These are phyloP conservation scores for Magnusiomyces clavatus DNA, from an alignment of 1,139 yeast species.

Conservation along the genomic window DNA sequence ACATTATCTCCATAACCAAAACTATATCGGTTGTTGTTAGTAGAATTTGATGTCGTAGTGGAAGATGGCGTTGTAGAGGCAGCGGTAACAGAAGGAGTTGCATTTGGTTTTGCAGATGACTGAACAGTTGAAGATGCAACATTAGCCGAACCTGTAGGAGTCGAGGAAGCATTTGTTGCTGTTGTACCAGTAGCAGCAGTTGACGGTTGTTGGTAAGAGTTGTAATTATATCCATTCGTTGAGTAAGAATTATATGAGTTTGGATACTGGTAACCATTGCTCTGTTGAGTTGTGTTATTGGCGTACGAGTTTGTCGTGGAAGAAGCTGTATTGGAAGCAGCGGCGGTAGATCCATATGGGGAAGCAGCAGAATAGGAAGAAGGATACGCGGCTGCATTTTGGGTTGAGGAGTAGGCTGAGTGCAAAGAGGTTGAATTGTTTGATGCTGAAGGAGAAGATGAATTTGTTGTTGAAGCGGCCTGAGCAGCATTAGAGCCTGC, in stretches of 20 bases:
- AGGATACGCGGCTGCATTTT: not conserved
- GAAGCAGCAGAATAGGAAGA: not conserved
- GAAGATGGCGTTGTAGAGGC: not conserved
- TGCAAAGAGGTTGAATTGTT: not conserved
- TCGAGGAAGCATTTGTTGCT: not conserved
- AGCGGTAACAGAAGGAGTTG: not conserved
- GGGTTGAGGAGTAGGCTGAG: not conserved
- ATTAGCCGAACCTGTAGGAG: not conserved
- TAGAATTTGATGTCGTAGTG: not conserved
- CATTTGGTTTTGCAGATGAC: not conserved
- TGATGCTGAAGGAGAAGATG: not conserved
- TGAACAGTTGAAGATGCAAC: not conserved
- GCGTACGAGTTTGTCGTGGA: not conserved
- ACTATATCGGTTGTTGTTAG: not conserved
- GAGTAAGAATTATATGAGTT: not conserved
- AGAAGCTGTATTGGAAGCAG: not conserved
- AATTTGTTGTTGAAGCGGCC: not conserved
- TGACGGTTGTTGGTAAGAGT: not conserved
- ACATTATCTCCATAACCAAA: not conserved
- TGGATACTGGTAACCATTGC: not conserved
- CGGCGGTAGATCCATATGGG: not conserved
- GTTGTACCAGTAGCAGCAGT: not conserved
- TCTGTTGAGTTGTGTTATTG: not conserved
- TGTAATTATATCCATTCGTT: not conserved
- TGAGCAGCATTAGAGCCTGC: not conserved